These are phyloP conservation scores for Taxawa tesnikishii DNA, from an alignment of 2,329 filamentous ascomycete species.

Conservation along the genomic window DNA sequence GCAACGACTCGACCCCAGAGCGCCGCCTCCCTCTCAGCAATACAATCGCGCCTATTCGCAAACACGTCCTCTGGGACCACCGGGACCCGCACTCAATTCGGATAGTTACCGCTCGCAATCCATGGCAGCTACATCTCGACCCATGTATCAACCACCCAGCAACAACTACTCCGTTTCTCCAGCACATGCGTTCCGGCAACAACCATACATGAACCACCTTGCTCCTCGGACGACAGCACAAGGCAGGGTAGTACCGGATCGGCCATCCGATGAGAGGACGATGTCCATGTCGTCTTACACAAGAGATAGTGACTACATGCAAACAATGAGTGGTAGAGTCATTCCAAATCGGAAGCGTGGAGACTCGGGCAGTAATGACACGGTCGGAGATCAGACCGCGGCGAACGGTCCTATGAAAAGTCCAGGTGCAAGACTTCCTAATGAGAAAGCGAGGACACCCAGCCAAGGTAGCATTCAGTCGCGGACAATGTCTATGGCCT, in stretches of 20 bases:
- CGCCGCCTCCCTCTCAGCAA: constrained; percentile 35
- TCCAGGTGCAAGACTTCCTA: constrained; percentile 2
- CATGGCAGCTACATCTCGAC: constrained; percentile 64
- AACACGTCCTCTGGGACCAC: constrained; percentile 15
- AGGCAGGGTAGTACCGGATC: constrained; percentile 80
- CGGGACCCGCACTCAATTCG: constrained; percentile 56
- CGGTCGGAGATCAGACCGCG: constrained; percentile 5
- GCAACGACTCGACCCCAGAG: constrained; percentile 53
- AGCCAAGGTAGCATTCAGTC: constrained; percentile 32
- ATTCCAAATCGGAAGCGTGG: constrained; percentile 62
- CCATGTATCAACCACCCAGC: constrained; percentile 55
- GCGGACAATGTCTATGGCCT: constrained; percentile 87
- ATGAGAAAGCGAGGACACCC: constrained; percentile 7
- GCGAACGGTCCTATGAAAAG: constrained; percentile 1
- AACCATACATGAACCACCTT: constrained; percentile 55
- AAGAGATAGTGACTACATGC: constrained; percentile 62
- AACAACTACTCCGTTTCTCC: constrained; percentile 49
- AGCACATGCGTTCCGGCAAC: constrained; percentile 66
- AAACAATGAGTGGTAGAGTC: constrained; percentile 85
- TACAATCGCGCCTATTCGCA: constrained; percentile 24
- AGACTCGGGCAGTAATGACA: constrained; percentile 32
- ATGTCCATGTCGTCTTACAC: constrained; percentile 91
- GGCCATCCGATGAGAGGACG: constrained; percentile 70
- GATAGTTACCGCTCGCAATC: constrained; percentile 91
- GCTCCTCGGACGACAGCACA: constrained; percentile 79